Base-by-base conservation (phyloP, 1,284 basidiomycete genomes). In the Ustilago trichophora region DNA sequence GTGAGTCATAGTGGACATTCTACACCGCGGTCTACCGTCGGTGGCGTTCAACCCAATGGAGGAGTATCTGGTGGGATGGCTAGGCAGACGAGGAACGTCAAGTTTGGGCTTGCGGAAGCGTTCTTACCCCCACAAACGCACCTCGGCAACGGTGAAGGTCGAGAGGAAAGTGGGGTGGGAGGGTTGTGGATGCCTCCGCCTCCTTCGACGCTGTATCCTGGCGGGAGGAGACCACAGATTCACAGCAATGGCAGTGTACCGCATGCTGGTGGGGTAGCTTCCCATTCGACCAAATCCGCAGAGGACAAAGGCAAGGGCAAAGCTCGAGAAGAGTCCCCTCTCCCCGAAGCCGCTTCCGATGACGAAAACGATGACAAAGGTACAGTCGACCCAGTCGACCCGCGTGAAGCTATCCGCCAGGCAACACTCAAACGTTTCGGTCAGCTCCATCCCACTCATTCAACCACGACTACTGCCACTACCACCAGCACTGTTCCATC, bases 121-220 rank as follows among this genome's bases (percentile, higher is more conserved):
- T 12, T 34, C 32, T 34, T 34, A 6, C 34, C 34, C 16, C 6
- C 34, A n/a, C n/a, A n/a, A n/a, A n/a, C n/a, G 16, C 9, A 6
- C 32, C 6, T 16, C n/a, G 32, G 12, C 6, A 10, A 34, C 32
- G 46, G 27, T 31, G 19, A 18, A 32, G 16, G 11, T 27, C 13
- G 10, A 11, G 31, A 40, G 29, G 53, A 34, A 11, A 40, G 29
- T 16, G 16, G 15, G 13, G 9, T 40, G 22, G 50, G 50, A 4
- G 56, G 52, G 6, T 25, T 60, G 32, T 70, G 62, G 59, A 66
- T 73, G 53, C 70, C 70, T 7, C 70, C 70, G 1, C 66, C 70
- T n/a, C 70, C 70, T 3, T 70, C 60, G 11, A 45, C 54, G 21
- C 45, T 73, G 22, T 68, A 46, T 15, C 15, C 35, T 13, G 21